Percentiles rank a stretch among this genome's conserved stretches.
These are phyloP conservation scores for Leccinum imitatum DNA, from an alignment of 768 basidiomycete species.

Conservation along the genomic window DNA sequence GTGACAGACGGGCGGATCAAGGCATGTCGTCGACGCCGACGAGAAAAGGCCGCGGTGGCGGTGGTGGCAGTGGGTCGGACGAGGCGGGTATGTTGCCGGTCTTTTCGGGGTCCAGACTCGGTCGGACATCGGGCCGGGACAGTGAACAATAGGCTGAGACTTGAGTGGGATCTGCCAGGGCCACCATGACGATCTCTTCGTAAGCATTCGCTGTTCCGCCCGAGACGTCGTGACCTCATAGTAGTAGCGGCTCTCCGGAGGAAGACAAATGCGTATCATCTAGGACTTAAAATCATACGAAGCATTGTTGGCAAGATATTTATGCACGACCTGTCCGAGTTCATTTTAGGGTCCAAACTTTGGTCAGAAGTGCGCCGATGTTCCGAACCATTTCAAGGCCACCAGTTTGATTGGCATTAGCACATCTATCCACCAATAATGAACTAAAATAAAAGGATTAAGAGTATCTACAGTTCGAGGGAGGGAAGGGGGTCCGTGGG, in stretches of 20 bases:
- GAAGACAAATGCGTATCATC: conserved; percentile 10
- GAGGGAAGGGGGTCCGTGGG: too few species aligned
- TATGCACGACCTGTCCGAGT: not conserved
- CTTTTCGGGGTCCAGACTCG: conserved; percentile 7
- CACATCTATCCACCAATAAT: too few species aligned
- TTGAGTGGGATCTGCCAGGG: not conserved
- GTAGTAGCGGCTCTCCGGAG: not conserved
- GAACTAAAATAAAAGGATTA: too few species aligned
- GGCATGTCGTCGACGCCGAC: not conserved
- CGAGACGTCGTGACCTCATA: conserved; percentile 8
- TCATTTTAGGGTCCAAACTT: conserved; percentile 29
- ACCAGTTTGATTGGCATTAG: not conserved
- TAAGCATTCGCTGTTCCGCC: conserved; percentile 12
- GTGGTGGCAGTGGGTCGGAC: conserved; percentile 21
- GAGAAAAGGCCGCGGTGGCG: conserved; percentile 15
- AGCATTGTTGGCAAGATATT: not conserved
- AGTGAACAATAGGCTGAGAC: not conserved
- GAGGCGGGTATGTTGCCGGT: conserved; percentile 28
- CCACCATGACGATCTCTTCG: not conserved
- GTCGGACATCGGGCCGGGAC: conserved; percentile 9
- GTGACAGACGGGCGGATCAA: conserved; percentile 17
- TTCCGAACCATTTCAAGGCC: conserved; percentile 44
- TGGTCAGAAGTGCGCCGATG: conserved; percentile 41
- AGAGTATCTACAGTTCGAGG: too few species aligned
- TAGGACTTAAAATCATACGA: not conserved